phyloP scores from a whole-genome alignment of 306 rosid genomes.

The Astragalus glycyphyllos region DNA sequence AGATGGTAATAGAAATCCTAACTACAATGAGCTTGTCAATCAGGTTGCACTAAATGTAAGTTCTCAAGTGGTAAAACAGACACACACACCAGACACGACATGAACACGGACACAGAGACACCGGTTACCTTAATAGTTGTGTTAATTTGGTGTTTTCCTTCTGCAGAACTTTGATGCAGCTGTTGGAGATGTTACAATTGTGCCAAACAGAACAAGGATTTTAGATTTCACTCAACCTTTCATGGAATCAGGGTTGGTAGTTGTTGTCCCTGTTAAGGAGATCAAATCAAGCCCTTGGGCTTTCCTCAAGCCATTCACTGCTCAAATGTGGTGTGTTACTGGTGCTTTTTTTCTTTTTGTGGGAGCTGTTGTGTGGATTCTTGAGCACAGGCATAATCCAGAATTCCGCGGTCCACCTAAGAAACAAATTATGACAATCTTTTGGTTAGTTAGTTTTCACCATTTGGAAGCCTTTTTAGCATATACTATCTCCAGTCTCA shows the following conservation, averaged over 20 bases:
- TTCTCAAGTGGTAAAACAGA: constrained; percentile 19
- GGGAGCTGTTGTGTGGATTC: constrained; percentile 95
- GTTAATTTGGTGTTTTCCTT: constrained; percentile 40
- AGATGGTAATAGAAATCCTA: constrained; percentile 69
- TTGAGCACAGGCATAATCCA: constrained; percentile 83
- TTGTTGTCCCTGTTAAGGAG: constrained; percentile 78
- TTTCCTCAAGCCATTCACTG: constrained; percentile 87
- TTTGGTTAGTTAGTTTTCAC: constrained; percentile 67
- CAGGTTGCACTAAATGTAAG: constrained; percentile 84
- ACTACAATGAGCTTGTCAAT: constrained; percentile 53
- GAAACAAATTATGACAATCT: constrained; percentile 74
- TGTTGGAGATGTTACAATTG: constrained; percentile 92
- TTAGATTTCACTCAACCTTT: constrained; percentile 97
- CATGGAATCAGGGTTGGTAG: constrained; percentile 84
- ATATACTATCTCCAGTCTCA: no score
- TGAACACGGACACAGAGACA: no score
- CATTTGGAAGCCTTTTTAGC: constrained; percentile 25
- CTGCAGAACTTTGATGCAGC: constrained; percentile 86
- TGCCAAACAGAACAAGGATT: constrained; percentile 80
- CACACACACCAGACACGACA: no score
- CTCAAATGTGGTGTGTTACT: constrained; percentile 86
- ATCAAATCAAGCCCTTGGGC: constrained; percentile 85
- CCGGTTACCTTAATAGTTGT: background rate
- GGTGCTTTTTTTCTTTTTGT: constrained; percentile 77
- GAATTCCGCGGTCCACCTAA: constrained; percentile 93